Percentiles rank a stretch among this genome's conserved stretches.
These are phyloP conservation scores for Leptomonas pyrrhocoris DNA, from an alignment of 208 protist genomes.

Conservation along the genomic window DNA sequence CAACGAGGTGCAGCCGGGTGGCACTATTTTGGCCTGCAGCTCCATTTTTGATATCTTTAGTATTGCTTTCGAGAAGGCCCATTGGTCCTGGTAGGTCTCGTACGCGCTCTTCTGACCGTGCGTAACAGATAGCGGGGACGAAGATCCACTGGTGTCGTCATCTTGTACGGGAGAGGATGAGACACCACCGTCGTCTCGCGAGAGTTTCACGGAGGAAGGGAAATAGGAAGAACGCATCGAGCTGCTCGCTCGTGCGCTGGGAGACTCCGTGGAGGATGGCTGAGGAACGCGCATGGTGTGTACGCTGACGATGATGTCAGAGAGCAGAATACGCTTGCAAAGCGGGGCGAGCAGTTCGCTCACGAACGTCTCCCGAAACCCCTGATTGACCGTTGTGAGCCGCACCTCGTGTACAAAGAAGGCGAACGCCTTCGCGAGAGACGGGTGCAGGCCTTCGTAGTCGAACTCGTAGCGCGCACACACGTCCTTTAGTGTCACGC, in stretches of 20 bases:
- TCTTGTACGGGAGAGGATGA: too few relatives aligned
- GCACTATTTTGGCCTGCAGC: slow-evolving; percentile 28
- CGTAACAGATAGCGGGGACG: neutral
- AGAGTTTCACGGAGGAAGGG: neutral
- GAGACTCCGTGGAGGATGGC: neutral
- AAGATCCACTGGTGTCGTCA: neutral
- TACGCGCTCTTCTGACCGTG: neutral
- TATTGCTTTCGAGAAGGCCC: slow-evolving; percentile 22
- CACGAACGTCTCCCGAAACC: slow-evolving; percentile 48
- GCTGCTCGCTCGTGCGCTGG: neutral
- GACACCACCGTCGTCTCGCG: too few relatives aligned
- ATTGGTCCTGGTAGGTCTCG: slow-evolving; percentile 18
- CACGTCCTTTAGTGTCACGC: slow-evolving; percentile 51
- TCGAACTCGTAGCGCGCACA: slow-evolving; percentile 66
- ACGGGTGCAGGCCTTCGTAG: slow-evolving; percentile 65
- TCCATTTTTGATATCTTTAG: slow-evolving; percentile 17
- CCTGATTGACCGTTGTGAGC: slow-evolving; percentile 54
- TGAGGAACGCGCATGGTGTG: slow-evolving; percentile 8
- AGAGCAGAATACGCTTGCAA: slow-evolving; percentile 19
- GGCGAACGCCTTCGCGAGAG: slow-evolving; percentile 45
- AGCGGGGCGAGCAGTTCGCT: slow-evolving; percentile 20
- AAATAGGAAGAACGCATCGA: neutral
- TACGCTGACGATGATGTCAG: slow-evolving; percentile 15
- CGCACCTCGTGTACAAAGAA: slow-evolving; percentile 52
- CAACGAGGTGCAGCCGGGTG: slow-evolving; percentile 4